Percentiles rank a stretch among this genome's conserved stretches.
These are phyloP conservation scores for Beta macrorhiza DNA, from an alignment of 179 eudicot species.

Conservation along the genomic window DNA sequence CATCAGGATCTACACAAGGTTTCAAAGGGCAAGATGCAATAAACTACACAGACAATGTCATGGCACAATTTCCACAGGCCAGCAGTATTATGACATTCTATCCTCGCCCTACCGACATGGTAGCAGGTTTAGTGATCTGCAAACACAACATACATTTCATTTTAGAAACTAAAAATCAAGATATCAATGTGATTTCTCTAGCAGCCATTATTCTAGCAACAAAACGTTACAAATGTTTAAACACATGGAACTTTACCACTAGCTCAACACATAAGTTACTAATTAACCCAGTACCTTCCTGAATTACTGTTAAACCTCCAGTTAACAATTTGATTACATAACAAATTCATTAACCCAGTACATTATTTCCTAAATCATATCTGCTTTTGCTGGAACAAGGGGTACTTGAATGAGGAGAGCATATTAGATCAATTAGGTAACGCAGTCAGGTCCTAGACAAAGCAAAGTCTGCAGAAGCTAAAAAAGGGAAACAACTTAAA, in stretches of 20 bases:
- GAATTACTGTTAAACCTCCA: too few species aligned
- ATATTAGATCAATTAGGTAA: neutral
- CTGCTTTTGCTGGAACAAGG: neutral
- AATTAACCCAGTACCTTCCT: neutral
- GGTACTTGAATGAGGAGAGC: neutral
- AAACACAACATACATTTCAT: conserved; percentile 3
- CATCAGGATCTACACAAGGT: conserved; percentile 23
- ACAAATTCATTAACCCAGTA: neutral
- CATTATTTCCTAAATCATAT: neutral
- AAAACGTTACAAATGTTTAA: neutral
- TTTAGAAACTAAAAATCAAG: neutral
- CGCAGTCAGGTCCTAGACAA: neutral
- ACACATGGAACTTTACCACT: neutral
- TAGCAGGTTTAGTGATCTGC: conserved; percentile 19
- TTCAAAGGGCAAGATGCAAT: neutral
- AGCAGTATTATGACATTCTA: conserved; percentile 25
- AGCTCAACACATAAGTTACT: neutral
- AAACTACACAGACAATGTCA: conserved; percentile 26
- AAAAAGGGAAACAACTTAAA: neutral
- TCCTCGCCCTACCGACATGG: conserved; percentile 16
- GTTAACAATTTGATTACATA: too few species aligned
- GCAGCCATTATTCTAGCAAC: neutral
- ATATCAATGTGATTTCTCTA: too few species aligned
- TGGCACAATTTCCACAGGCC: conserved; percentile 33
- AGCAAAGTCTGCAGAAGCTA: neutral